phyloP scores from a whole-genome alignment of 2,329 filamentous ascomycete genomes.

The Nigrospora oryzae region DNA sequence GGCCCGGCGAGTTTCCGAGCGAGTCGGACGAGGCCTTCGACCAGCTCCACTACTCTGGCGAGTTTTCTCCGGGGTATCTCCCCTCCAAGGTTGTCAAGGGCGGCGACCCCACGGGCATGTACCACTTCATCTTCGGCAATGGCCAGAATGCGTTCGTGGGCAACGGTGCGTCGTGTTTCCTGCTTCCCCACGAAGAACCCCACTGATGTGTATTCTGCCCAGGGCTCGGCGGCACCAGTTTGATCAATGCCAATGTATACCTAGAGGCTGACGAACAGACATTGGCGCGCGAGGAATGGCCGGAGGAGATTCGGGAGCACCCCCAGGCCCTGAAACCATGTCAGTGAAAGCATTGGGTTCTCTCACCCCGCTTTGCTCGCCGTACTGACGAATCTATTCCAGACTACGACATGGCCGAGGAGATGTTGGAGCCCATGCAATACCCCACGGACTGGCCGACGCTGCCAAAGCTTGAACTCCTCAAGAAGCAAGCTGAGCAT shows the following conservation, averaged over 20 bases:
- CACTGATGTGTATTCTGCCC: slow-evolving; percentile 2
- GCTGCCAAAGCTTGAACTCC: slow-evolving; percentile 48
- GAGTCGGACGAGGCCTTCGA: slow-evolving; percentile 33
- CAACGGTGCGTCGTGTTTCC: slow-evolving; percentile 34
- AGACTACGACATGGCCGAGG: slow-evolving; percentile 49
- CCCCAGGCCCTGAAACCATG: slow-evolving; percentile 36
- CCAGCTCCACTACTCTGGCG: slow-evolving; percentile 49
- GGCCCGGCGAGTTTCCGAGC: slow-evolving; percentile 57
- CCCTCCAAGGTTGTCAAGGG: slow-evolving; percentile 32
- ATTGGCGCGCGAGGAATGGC: slow-evolving; percentile 48
- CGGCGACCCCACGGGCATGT: slow-evolving; percentile 52
- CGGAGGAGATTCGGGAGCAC: slow-evolving; percentile 41
- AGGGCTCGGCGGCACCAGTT: slow-evolving; percentile 56
- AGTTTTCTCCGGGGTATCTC: slow-evolving; percentile 33
- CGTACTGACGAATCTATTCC: background rate
- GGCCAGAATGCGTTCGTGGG: slow-evolving; percentile 55
- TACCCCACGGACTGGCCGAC: slow-evolving; percentile 51
- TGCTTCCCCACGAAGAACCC: background rate
- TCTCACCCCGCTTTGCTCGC: too few species aligned
- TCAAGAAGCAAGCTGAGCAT: slow-evolving; percentile 46
- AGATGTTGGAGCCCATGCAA: slow-evolving; percentile 47
- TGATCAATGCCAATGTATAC: slow-evolving; percentile 62
- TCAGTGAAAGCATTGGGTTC: slow-evolving; percentile 21
- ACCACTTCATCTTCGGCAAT: slow-evolving; percentile 53
- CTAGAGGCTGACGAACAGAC: slow-evolving; percentile 48